phyloP scores from a whole-genome alignment of 225 moss, liverwort and hornwort genomes.

The Climacium dendroides region DNA sequence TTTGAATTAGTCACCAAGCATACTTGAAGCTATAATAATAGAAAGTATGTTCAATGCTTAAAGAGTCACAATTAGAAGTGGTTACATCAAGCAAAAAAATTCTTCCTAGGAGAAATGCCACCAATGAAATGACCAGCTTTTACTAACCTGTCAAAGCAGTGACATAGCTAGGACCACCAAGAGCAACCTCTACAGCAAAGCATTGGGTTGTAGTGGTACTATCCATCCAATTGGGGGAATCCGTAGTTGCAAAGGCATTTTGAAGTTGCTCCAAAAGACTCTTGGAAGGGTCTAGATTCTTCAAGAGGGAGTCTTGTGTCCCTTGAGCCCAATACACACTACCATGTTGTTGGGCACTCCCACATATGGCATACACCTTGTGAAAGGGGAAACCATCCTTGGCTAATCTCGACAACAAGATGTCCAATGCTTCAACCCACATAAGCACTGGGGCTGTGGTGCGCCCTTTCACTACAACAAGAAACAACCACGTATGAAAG shows the following conservation, averaged over 20 bases:
- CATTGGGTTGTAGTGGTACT: slow-evolving; percentile 66
- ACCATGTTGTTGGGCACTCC: slow-evolving; percentile 93
- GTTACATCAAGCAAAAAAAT: background rate
- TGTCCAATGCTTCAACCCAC: slow-evolving; percentile 83
- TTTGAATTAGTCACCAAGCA: background rate
- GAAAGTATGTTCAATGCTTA: background rate
- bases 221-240: slow-evolving; percentile 92
- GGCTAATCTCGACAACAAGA: slow-evolving; percentile 29
- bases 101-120: background rate
- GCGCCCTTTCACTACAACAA: slow-evolving; percentile 12
- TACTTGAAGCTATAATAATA: background rate
- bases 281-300: slow-evolving; percentile 17
- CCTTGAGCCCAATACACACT: slow-evolving; percentile 73
- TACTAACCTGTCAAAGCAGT: slow-evolving; percentile 40
- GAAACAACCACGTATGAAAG: background rate
- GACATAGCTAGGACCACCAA: slow-evolving; percentile 47
- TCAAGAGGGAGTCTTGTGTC: background rate
- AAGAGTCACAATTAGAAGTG: background rate
- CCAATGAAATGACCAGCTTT: background rate
- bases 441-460: slow-evolving; percentile 65
- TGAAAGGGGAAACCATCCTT: slow-evolving; percentile 53
- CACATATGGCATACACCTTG: slow-evolving; percentile 60
- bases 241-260: slow-evolving; percentile 25
- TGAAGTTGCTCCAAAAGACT: slow-evolving; percentile 43
- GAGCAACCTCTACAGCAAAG: slow-evolving; percentile 50